These are phyloP conservation scores for Croton laevigatus DNA, from an alignment of 441 rosid species.

Conservation along the genomic window DNA sequence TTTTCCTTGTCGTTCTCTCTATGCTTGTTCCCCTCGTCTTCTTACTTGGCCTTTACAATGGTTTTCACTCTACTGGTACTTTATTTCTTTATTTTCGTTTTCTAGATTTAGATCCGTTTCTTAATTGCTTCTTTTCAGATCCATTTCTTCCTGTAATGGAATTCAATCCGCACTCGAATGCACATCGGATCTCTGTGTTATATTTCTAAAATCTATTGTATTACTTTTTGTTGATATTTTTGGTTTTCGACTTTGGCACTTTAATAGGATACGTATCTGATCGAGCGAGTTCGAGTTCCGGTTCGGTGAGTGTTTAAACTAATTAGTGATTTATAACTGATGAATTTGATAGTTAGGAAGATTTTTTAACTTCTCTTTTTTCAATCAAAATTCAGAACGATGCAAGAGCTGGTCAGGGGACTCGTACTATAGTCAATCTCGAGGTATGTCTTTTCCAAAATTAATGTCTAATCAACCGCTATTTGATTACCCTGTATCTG, in stretches of 20 bases:
- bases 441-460: neutral
- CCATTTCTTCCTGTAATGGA: neutral
- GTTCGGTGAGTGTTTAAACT: constrained; percentile 47
- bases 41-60: constrained; percentile 81
- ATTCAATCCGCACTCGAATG: constrained; percentile 1
- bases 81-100: neutral
- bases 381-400: constrained; percentile 1
- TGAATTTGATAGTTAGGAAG: neutral
- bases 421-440: neutral
- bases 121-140: constrained; percentile 8
- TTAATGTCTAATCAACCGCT: neutral
- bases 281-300: constrained; percentile 20
- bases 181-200: constrained; percentile 11
- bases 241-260: constrained; percentile 8
- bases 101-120: constrained; percentile 19
- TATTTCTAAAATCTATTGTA: neutral
- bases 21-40: constrained; percentile 96
- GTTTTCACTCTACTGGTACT: constrained; percentile 65
- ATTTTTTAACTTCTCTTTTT: neutral
- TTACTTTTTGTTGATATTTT: neutral
- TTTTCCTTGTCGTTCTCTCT: constrained; percentile 81
- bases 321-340: neutral
- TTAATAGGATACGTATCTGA: constrained; percentile 50
- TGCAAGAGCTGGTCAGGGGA: neutral
- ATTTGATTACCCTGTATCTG: neutral